Evolutionary conservation across 1,284 basidiomycete species (phyloP).

Genomic region (Erythrobasidium hasegawianum): DNA sequence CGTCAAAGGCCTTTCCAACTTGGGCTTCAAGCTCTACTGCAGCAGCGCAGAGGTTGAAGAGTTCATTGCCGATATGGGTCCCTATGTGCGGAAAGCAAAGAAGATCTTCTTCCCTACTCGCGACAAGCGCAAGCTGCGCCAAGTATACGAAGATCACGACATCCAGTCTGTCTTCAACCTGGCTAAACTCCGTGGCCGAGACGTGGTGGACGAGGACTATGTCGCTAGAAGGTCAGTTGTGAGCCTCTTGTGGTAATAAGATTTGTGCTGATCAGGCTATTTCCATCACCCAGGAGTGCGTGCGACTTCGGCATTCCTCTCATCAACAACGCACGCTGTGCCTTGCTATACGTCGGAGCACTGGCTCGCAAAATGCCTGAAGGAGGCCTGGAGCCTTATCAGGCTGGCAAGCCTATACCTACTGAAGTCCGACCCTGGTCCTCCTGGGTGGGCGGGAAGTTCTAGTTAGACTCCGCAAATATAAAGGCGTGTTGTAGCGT

Average conservation of each 20-base stretch:
- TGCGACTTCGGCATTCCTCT: constrained; percentile 63
- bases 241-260: constrained; percentile 41
- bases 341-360: constrained; percentile 85
- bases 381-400: constrained; percentile 75
- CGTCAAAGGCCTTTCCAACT: constrained; percentile 68
- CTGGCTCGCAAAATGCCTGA: constrained; percentile 81
- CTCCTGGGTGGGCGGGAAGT: constrained; percentile 39
- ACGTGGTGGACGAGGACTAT: constrained; percentile 88
- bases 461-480: background rate
- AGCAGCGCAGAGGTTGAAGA: constrained; percentile 75
- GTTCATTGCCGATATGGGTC: constrained; percentile 54
- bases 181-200: constrained; percentile 71
- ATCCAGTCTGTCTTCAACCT: constrained; percentile 96
- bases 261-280: background rate
- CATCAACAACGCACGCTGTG: constrained; percentile 85
- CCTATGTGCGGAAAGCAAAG: constrained; percentile 68
- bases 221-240: constrained; percentile 62
- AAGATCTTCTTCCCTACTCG: constrained; percentile 94
- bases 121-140: constrained; percentile 91
- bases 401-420: constrained; percentile 79
- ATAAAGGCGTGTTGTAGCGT: too few relatives aligned
- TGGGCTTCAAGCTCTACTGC: constrained; percentile 90
- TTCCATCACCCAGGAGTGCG: constrained; percentile 61
- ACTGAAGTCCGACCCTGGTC: constrained; percentile 63
- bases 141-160: constrained; percentile 82